Base-by-base conservation (phyloP, 2,329 filamentous ascomycete species). In the Colletotrichum sp. region DNA sequence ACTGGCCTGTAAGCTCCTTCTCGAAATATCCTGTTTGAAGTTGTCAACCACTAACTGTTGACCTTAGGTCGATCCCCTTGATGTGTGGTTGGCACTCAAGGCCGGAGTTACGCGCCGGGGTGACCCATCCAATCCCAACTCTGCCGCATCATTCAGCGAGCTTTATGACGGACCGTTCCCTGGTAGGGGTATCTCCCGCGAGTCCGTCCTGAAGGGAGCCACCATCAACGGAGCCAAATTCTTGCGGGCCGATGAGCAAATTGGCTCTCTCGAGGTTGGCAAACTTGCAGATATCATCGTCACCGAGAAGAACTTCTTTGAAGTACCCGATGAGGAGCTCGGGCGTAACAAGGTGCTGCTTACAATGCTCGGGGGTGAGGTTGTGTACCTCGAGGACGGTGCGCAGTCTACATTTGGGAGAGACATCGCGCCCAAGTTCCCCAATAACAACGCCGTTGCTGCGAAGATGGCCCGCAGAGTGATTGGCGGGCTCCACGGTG, bases 281-380 rank as follows among this genome's bases (percentile, higher is more conserved):
- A 82, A 82, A 67, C 71, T 82, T 0, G 80, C 80, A 1, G 81
- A 82, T 18, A 36, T 81, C 12, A 80, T 82, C 5, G 34, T 82
- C 8, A 66, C 81, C 3, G 72, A 82, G 48, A 77, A 72, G 12
- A 79, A 81, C 63, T 82, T 67, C 63, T 66, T 66, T 18, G 68
- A 79, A 60, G 78, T 81, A 1, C 77, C 80, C 1, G 76, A 79
- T 9, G 80, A 77, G 15, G 76, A 78, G 66, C 69, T 81, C 2
- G 80, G 78, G 2, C 80, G 80, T 0, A 77, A 81, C 57, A 77
- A 73, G 8, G 79, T 80, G 3, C 62, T 81, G 15, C 77, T 82
- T 3, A 81, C 80, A 22, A 80, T 82, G 79, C 73, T 82, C 13
- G 80, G 80, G 5, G 80, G 80, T 5, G 79, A 80, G 18, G 76